Conservation (phyloP, 2,329 filamentous ascomycete genomes). For the Arachnopeziza araneosa region DNA sequence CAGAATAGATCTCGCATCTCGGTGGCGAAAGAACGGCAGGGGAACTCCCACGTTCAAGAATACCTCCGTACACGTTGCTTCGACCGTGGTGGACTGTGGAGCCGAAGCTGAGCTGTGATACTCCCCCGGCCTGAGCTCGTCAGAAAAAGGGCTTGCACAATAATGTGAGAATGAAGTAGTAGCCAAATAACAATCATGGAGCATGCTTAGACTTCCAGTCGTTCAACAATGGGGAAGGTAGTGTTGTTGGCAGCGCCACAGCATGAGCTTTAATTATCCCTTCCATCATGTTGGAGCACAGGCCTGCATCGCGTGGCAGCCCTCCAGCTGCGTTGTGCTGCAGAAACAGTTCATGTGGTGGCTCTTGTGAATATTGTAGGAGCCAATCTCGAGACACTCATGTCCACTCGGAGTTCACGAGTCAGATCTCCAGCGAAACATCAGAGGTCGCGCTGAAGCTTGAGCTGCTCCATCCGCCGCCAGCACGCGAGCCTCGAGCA, state of each 20-base stretch:
- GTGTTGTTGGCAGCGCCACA: no score
- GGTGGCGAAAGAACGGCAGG: not conserved
- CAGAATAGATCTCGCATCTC: not conserved
- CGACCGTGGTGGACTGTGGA: not conserved
- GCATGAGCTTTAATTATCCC: not conserved
- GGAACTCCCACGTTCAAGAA: not conserved
- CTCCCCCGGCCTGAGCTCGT: not conserved
- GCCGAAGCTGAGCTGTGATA: not conserved
- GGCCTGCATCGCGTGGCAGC: not conserved
- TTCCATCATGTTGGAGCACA: not conserved
- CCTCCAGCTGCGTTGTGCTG: not conserved
- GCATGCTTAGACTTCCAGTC: not conserved
- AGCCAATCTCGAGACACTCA: not conserved
- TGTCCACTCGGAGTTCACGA: not conserved
- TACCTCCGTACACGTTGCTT: not conserved
- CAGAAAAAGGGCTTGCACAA: not conserved
- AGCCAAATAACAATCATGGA: not conserved
- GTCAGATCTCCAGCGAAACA: not conserved
- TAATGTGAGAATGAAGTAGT: no score
- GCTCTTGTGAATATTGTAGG: not conserved
- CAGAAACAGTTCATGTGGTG: not conserved
- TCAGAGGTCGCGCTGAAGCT: not conserved
- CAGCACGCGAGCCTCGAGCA: not conserved
- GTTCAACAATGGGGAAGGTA: no score
- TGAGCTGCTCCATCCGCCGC: not conserved